These are phyloP conservation scores for Galeopsis tetrahit DNA, from an alignment of 257 asterid genomes.

Conservation along the genomic window DNA sequence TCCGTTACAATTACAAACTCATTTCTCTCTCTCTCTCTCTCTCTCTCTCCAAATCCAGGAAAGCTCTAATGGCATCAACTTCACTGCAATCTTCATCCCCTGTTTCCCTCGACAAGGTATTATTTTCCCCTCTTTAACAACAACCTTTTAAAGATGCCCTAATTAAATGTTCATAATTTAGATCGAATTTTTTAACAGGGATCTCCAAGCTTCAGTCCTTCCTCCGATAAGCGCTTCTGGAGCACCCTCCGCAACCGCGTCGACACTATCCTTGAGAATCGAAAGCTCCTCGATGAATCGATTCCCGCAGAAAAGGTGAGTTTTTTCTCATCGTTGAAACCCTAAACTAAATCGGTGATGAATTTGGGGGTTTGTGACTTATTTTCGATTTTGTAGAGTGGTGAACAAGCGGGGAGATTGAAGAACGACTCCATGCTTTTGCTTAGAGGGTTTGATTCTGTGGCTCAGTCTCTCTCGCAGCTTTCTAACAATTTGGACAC, in stretches of 20 bases:
- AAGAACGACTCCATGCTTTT: conserved; percentile 58
- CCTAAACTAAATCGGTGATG: conserved; percentile 27
- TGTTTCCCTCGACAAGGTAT: conserved; percentile 60
- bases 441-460: conserved; percentile 64
- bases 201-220: conserved; percentile 59
- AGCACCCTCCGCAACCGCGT: conserved; percentile 73
- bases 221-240: conserved; percentile 86
- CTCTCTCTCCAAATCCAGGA: conserved; percentile 58
- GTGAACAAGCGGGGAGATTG: conserved; percentile 47
- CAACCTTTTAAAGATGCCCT: conserved; percentile 26
- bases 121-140: conserved; percentile 27
- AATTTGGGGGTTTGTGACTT: background rate
- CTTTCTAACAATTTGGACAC: conserved; percentile 70
- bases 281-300: conserved; percentile 42
- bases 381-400: conserved; percentile 42
- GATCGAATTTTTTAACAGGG: conserved; percentile 46
- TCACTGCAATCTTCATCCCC: conserved; percentile 71
- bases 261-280: conserved; percentile 68
- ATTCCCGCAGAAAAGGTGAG: conserved; percentile 36
- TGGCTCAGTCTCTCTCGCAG: conserved; percentile 74
- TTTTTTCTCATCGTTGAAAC: background rate
- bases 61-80: conserved; percentile 59
- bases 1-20: conserved; percentile 64
- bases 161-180: conserved; percentile 5
- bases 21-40: conserved; percentile 37